Evolutionary conservation across 257 asterid genomes (phyloP).

Genomic region (Striga asiatica): DNA sequence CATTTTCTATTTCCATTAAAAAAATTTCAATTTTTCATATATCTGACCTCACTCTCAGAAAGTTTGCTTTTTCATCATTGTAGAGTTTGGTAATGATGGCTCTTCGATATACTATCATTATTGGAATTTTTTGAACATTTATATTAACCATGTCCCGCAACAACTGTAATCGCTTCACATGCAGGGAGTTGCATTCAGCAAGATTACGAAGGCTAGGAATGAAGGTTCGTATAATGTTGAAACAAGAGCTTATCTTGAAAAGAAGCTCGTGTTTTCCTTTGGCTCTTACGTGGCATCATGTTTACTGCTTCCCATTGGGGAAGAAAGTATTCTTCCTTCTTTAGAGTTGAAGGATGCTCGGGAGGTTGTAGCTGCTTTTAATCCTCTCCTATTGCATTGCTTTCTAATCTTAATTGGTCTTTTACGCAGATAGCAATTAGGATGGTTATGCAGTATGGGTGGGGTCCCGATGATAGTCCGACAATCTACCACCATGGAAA

Average conservation of each 20-base stretch:
- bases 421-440: constrained; percentile 75
- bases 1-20: neutral
- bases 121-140: neutral
- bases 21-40: too few species aligned
- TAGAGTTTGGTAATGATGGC: neutral
- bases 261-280: constrained; percentile 89
- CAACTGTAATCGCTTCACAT: constrained; percentile 10
- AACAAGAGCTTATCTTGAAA: constrained; percentile 82
- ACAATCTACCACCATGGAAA: constrained; percentile 75
- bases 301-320: constrained; percentile 88
- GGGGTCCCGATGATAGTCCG: constrained; percentile 92
- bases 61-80: neutral
- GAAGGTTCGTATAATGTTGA: constrained; percentile 71
- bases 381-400: constrained; percentile 4
- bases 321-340: constrained; percentile 76
- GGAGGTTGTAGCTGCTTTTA: constrained; percentile 47
- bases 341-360: constrained; percentile 79
- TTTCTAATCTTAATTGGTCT: constrained; percentile 14
- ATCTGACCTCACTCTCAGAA: neutral
- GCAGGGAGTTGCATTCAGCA: constrained; percentile 96
- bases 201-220: constrained; percentile 62
- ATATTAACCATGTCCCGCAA: neutral
- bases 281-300: constrained; percentile 89
- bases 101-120: neutral
- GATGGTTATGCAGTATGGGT: constrained; percentile 94